A percentile compares a stretch with the other conserved stretches of the same genome.
Evolutionary conservation across 192 early-diverging fungal genomes (phyloP).

Genomic region (Chytriomyces sp.): DNA sequence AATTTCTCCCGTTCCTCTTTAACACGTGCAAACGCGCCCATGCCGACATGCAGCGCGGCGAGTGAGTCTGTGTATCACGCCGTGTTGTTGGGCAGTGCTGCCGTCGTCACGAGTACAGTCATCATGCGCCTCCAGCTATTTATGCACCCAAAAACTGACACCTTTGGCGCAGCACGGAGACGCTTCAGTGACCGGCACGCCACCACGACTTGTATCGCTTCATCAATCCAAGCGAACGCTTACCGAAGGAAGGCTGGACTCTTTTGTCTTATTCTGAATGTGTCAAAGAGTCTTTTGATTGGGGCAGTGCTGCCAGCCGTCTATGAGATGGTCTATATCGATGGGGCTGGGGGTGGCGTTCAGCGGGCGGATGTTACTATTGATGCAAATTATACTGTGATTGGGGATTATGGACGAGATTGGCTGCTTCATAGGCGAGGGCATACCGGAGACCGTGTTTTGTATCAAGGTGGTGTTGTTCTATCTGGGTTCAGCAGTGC

Average conservation of each 20-base stretch:
- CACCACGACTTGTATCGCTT: not conserved
- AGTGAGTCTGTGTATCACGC: not conserved
- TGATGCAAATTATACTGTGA: not conserved
- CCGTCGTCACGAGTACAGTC: not conserved
- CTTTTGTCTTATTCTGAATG: not conserved
- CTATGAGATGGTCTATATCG: not conserved
- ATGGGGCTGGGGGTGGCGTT: not conserved
- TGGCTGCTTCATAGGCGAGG: not conserved
- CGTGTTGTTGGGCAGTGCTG: not conserved
- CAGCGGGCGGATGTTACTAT: not conserved
- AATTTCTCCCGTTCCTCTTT: not conserved
- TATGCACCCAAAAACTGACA: not conserved
- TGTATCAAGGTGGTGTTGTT: not conserved
- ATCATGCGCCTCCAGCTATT: conserved; percentile 2
- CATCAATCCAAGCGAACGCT: not conserved
- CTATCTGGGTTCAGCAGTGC: not conserved
- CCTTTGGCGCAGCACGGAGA: conserved; percentile 1
- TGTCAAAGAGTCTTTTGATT: not conserved
- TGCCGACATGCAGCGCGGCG: not conserved
- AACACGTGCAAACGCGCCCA: not conserved
- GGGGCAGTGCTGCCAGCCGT: not conserved
- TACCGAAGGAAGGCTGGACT: not conserved
- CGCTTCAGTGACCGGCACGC: not conserved
- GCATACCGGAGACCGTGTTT: not conserved
- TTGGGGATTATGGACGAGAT: not conserved